Evolutionary conservation across 768 basidiomycete genomes (phyloP).

Genomic region (Neoboletus magnificus): DNA sequence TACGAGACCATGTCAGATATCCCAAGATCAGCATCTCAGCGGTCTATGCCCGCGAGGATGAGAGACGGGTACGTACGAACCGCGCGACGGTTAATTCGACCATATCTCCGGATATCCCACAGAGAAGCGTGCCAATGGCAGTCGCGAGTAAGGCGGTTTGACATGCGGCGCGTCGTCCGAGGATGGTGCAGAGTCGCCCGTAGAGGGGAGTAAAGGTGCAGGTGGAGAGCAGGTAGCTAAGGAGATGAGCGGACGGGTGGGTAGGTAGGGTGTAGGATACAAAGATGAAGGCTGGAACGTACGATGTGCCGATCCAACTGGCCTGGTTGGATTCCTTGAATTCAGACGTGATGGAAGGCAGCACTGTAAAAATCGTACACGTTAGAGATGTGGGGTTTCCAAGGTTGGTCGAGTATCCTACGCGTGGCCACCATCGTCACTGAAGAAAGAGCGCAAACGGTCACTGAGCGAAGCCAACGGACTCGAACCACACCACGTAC

Average conservation of each 20-base stretch:
- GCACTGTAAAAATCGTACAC: neutral
- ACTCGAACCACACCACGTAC: conserved; percentile 1
- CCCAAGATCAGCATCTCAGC: neutral
- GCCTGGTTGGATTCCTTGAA: conserved; percentile 28
- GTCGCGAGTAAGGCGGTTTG: conserved; percentile 60
- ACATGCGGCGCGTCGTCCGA: conserved; percentile 67
- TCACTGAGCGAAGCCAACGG: neutral
- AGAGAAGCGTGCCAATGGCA: conserved; percentile 56
- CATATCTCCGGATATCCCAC: conserved; percentile 81
- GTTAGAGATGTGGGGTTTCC: neutral
- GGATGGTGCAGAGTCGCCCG: conserved; percentile 69
- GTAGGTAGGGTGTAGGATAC: neutral
- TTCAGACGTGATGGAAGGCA: conserved; percentile 22
- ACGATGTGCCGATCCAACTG: conserved; percentile 29
- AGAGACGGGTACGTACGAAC: conserved; percentile 49
- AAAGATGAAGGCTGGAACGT: neutral
- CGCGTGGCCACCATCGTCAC: conserved; percentile 27
- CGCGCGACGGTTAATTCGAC: conserved; percentile 63
- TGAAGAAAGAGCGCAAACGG: neutral
- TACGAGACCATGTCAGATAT: neutral
- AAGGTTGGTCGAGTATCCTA: neutral
- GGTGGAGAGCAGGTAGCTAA: conserved; percentile 61
- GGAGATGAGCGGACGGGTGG: neutral
- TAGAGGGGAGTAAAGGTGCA: conserved; percentile 82
- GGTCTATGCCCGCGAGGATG: neutral